Evolutionary conservation across 768 basidiomycete genomes (phyloP).

Genomic region (Coprinopsis sp.): DNA sequence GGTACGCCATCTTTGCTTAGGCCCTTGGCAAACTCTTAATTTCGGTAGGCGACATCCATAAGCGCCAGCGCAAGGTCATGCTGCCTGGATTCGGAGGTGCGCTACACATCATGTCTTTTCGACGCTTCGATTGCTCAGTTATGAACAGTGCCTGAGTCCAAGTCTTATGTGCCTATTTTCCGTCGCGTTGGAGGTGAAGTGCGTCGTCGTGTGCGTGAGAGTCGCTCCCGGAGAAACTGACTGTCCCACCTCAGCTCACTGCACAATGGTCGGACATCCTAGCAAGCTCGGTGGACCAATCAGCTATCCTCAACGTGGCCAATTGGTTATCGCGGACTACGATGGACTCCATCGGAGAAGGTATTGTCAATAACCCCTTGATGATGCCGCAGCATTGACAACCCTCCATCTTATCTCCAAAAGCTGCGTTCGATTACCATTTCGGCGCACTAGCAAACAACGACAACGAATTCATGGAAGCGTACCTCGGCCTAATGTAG

Average conservation of each 20-base stretch:
- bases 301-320: conserved; percentile 42
- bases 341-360: conserved; percentile 50
- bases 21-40: not conserved
- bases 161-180: conserved; percentile 48
- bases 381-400: not conserved
- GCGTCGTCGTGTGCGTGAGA: conserved; percentile 3
- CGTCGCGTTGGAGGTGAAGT: conserved; percentile 40
- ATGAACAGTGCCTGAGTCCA: conserved; percentile 37
- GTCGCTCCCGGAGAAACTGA: not conserved
- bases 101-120: not conserved
- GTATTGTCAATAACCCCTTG: conserved; percentile 23
- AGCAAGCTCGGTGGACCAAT: conserved; percentile 36
- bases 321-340: conserved; percentile 46
- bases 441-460: conserved; percentile 48
- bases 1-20: conserved; percentile 25
- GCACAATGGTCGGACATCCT: conserved; percentile 49
- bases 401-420: not conserved
- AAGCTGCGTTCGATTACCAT: conserved; percentile 52
- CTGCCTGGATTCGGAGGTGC: conserved; percentile 52
- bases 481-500: conserved; percentile 49
- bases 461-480: conserved; percentile 49
- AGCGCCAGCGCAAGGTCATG: conserved; percentile 50
- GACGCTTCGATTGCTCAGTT: not conserved
- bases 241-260: conserved; percentile 32
- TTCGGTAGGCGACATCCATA: conserved; percentile 40